phyloP scores from a whole-genome alignment of 441 rosid species.

The Syzygium syzygioides region DNA sequence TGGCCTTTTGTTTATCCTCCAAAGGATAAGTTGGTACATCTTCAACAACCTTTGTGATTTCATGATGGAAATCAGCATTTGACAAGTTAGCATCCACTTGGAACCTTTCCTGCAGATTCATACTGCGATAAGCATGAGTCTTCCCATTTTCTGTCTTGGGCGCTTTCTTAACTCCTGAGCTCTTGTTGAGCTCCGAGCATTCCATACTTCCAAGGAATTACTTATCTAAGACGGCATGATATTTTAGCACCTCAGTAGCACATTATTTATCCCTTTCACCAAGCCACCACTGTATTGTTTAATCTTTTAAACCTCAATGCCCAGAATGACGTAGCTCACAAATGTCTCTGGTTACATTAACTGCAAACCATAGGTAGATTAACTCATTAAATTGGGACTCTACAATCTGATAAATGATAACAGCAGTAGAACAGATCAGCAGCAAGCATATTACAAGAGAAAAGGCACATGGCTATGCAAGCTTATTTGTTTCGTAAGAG shows the following conservation, averaged over 20 bases:
- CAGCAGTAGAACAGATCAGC: neutral
- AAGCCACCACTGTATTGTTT: neutral
- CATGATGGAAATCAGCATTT: constrained; percentile 39
- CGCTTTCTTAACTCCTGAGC: constrained; percentile 17
- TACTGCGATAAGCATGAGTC: constrained; percentile 18
- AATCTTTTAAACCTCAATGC: neutral
- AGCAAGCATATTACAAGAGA: neutral
- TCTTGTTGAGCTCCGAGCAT: constrained; percentile 19
- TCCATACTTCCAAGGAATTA: constrained; percentile 32
- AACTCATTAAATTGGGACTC: neutral
- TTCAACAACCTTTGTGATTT: constrained; percentile 31
- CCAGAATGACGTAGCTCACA: neutral
- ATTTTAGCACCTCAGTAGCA: neutral
- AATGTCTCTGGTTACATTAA: neutral
- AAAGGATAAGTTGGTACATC: constrained; percentile 25
- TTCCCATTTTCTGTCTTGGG: constrained; percentile 19
- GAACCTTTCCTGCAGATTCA: constrained; percentile 30
- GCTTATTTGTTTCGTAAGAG: neutral
- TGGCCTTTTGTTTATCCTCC: constrained; percentile 20
- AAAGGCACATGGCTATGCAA: neutral
- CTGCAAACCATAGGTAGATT: neutral
- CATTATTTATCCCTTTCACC: neutral
- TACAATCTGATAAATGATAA: neutral
- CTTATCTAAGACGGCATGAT: neutral
- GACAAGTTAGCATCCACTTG: constrained; percentile 37